Evolutionary conservation across 2,329 filamentous ascomycete genomes (phyloP).

Genomic region (Beauveria asiatica): DNA sequence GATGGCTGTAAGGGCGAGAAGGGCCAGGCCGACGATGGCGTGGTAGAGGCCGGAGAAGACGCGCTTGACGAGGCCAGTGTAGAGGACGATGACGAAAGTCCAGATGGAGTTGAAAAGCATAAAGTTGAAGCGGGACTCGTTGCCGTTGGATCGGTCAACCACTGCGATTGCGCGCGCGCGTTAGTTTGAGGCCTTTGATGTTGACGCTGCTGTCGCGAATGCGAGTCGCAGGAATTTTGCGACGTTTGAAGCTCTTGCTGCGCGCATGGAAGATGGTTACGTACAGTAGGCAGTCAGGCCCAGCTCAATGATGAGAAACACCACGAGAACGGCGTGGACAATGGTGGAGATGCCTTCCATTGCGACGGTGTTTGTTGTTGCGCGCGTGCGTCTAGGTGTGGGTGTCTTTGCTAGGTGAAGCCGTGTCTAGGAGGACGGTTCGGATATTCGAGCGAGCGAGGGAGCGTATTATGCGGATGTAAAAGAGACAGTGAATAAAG

Average conservation of each 20-base stretch:
- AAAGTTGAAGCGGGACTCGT: constrained; percentile 56
- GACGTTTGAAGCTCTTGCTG: neutral
- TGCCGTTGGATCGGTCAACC: constrained; percentile 34
- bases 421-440: neutral
- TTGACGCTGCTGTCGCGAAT: neutral
- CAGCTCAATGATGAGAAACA: constrained; percentile 66
- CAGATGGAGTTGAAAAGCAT: constrained; percentile 72
- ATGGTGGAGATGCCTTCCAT: constrained; percentile 52
- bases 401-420: neutral
- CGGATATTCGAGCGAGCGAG: neutral
- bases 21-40: constrained; percentile 53
- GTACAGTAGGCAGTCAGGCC: constrained; percentile 66
- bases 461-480: neutral
- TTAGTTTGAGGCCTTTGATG: neutral
- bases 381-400: neutral
- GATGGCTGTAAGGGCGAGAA: constrained; percentile 66
- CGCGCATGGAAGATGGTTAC: constrained; percentile 16
- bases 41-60: constrained; percentile 54
- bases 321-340: constrained; percentile 52
- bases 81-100: constrained; percentile 63
- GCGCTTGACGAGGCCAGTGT: constrained; percentile 59
- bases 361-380: constrained; percentile 14
- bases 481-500: neutral
- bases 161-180: constrained; percentile 33
- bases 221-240: neutral